Base-by-base conservation (phyloP, 768 basidiomycete species). In the Auriscalpium orientale region DNA sequence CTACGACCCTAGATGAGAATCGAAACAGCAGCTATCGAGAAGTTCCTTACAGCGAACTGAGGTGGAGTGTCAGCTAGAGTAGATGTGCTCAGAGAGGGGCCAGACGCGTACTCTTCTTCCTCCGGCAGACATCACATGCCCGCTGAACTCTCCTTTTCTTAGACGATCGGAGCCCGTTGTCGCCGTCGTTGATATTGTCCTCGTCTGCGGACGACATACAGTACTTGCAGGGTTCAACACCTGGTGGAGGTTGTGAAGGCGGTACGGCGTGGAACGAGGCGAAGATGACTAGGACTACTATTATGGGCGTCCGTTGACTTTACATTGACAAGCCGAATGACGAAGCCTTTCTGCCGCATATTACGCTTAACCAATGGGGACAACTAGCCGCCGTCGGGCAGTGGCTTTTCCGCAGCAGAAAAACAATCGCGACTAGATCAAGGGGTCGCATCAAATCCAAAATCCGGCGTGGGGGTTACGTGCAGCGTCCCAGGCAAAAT, bases 91-190 rank as follows among this genome's bases (percentile, higher is more conserved):
- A 36, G 9, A 46, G n/a, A 9, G 47, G 40, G 13, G 49, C 43
- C 20, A 46, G 18, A 51, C 46, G 54, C 80, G 59, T 56, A 85
- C 89, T 84, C 72, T 94, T 94, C 76, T 91, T 92, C 56, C 88
- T 75, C 38, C 91, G 76, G 66, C 91, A 93, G 0, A 84, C 79
- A 64, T 92, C 90, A 65, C 91, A 93, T 8, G 89, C 89, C 33
- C 89, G 72, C 68, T 89, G 86, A 34, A 90, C 78, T 58, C 82
- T 76, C 40, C 88, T 71, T 67, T 87, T 89, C 75, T 91, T 90
- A 18, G 69, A 68, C 18, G 71, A 73, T 4, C 72, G 75, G 5
- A 63, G 2, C 51, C 57, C 16, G 48, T 65, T 62, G 11, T 58
- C 62, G 0, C 81, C 79, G 8, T 61, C 54, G 21, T 82, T 80